Evolutionary conservation across 495 filamentous ascomycete genomes (phyloP), one percentile per base, ranked within the genome.

Genomic region (Xylaria acuta): DNA sequence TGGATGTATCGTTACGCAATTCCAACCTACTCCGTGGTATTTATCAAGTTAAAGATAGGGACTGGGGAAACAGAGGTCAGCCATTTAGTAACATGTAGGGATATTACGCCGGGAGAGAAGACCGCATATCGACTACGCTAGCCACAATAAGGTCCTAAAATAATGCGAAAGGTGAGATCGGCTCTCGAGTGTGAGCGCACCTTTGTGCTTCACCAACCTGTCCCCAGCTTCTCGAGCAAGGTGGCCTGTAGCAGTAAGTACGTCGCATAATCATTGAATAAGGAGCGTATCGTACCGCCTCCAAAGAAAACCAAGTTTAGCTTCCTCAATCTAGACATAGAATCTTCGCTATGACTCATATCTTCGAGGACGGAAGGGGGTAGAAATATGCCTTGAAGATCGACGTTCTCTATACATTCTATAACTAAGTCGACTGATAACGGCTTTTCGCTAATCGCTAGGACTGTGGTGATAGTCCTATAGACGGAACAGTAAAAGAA

Each of bases 281-380:
- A 20, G 11, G n/a, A 18, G 34, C 0, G 4, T 27, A 43, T 22
- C 6, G 18, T 69, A 76, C 79, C 80, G 20, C 82, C 82, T 45
- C 78, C 79, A 63, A 81, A 82, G 1, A 32, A 62, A 9, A 81
- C 75, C 41, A 69, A 75, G 1, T 75, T 34, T 43, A 83, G 65
- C 72, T 75, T 74, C 7, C 70, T 71, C 34, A 83, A 54, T 2
- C 66, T 68, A 0, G 70, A 54, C 1, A 82, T 60, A 40, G 64
- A 63, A 3, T 73, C 72, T 5, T 79, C 62, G 20, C 54, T 56
- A 63, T 78, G 75, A 47, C 73, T 75, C 27, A 83, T 32, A 25
- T 83, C 81, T 54, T 83, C 82, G 27, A 82, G 64, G 47, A 82
- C 77, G 1, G 79, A 80, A n/a, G 81, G 82, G 3, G 81, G 78